Evolutionary conservation across 176 grass and related monocot genomes (phyloP).

Genomic region (Carex littledalei): DNA sequence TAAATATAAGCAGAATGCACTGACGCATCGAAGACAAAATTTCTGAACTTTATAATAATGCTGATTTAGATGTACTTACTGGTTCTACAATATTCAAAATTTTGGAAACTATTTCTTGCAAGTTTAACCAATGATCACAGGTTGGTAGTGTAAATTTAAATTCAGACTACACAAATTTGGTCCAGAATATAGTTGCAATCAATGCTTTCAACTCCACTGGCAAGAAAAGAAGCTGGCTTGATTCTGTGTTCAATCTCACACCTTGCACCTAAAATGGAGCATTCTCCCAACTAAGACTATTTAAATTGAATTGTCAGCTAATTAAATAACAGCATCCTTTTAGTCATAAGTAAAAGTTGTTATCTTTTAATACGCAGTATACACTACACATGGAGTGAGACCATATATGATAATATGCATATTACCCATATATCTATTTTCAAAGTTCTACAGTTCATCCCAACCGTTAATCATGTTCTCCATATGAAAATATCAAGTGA

Average conservation of each 20-base stretch:
- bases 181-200: slow-evolving; percentile 17
- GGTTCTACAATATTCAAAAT: not conserved
- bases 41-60: not conserved
- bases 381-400: too few relatives aligned
- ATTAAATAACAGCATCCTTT: not conserved
- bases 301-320: not conserved
- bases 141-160: slow-evolving; percentile 7
- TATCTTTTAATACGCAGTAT: not conserved
- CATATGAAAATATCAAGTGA: too few relatives aligned
- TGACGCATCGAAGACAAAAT: not conserved
- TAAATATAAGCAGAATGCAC: not conserved
- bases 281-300: slow-evolving; percentile 13
- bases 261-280: slow-evolving; percentile 12
- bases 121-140: slow-evolving; percentile 2
- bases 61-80: slow-evolving; percentile 26
- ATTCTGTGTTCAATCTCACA: slow-evolving; percentile 3
- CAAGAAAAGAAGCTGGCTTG: slow-evolving; percentile 23
- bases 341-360: not conserved
- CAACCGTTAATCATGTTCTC: too few relatives aligned
- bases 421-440: too few relatives aligned
- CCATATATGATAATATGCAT: too few relatives aligned
- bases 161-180: slow-evolving; percentile 7
- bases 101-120: not conserved
- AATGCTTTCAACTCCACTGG: slow-evolving; percentile 18
- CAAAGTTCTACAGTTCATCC: too few relatives aligned